Evolutionary conservation across 2,329 filamentous ascomycete genomes (phyloP).

Genomic region (Thelonectria olida): DNA sequence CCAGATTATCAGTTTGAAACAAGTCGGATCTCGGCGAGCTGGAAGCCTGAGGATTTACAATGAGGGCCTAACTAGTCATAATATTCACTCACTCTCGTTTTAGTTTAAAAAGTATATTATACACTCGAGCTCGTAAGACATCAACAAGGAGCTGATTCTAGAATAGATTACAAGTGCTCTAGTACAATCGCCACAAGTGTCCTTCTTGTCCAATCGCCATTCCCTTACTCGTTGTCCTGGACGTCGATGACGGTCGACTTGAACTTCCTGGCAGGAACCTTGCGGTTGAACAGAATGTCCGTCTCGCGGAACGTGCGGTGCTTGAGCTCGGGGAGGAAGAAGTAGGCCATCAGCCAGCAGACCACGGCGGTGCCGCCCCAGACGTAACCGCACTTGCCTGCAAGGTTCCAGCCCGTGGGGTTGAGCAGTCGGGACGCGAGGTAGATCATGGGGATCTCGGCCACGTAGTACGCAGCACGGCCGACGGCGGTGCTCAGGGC

Average conservation of each 20-base stretch:
- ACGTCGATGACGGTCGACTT: conserved; percentile 64
- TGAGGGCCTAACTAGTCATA: too few species aligned
- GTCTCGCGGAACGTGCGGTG: conserved; percentile 66
- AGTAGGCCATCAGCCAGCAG: conserved; percentile 60
- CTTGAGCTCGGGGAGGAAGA: conserved; percentile 64
- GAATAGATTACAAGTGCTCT: too few species aligned
- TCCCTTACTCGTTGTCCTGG: conserved; percentile 66
- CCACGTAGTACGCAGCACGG: conserved; percentile 69
- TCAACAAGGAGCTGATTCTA: too few species aligned
- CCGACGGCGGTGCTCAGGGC: conserved; percentile 71
- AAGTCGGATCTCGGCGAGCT: too few species aligned
- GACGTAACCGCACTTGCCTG: conserved; percentile 65
- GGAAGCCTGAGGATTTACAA: too few species aligned
- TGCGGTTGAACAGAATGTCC: conserved; percentile 65
- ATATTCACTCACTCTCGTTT: too few species aligned
- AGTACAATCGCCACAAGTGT: too few species aligned
- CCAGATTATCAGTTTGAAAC: too few species aligned
- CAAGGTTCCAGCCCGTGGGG: conserved; percentile 55
- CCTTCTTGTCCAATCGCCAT: neutral
- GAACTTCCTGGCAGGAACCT: conserved; percentile 62
- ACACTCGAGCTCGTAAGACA: too few species aligned
- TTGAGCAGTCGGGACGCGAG: conserved; percentile 68
- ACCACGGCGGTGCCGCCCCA: conserved; percentile 66
- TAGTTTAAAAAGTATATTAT: too few species aligned
- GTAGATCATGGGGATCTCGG: conserved; percentile 73